Percentiles rank a stretch among this genome's conserved stretches.
Conservation (phyloP, 2,329 filamentous ascomycete genomes). For the Beauveria medogensis region DNA sequence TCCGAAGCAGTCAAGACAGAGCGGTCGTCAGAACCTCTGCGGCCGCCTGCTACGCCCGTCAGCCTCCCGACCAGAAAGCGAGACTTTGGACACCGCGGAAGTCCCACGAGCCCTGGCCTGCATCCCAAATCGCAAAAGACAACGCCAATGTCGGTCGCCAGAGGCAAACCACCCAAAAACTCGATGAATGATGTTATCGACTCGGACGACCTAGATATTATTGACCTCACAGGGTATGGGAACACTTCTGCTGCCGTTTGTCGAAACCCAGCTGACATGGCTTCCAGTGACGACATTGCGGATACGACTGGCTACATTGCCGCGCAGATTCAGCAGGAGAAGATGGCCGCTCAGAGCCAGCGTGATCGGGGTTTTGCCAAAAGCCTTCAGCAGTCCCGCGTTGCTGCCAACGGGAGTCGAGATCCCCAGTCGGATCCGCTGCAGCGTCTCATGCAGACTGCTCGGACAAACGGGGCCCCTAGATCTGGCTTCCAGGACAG, state of each 20-base stretch:
- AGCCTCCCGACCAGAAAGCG: not conserved
- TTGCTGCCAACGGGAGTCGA: not conserved
- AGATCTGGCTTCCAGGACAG: not conserved
- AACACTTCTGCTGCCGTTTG: slow-evolving; percentile 14
- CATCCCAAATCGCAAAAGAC: slow-evolving; percentile 22
- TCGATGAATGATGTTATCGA: not conserved
- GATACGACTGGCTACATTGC: slow-evolving; percentile 20
- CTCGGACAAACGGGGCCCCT: slow-evolving; percentile 15
- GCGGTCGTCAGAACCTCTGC: not conserved
- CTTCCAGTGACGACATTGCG: slow-evolving; percentile 27
- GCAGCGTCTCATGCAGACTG: slow-evolving; percentile 22
- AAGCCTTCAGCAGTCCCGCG: slow-evolving; percentile 12
- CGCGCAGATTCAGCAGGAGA: slow-evolving; percentile 28
- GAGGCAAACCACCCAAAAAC: not conserved
- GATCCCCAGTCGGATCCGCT: slow-evolving; percentile 18
- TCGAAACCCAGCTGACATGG: slow-evolving; percentile 14
- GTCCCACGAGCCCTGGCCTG: not conserved
- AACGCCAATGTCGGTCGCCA: slow-evolving; percentile 10
- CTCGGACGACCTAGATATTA: slow-evolving; percentile 19
- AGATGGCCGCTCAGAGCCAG: slow-evolving; percentile 22
- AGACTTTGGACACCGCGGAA: not conserved
- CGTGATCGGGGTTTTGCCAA: slow-evolving; percentile 22
- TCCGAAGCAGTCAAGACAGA: not conserved
- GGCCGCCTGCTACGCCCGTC: not conserved
- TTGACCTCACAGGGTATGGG: slow-evolving; percentile 37